A percentile compares a stretch with the other conserved stretches of the same genome.
Conservation (phyloP, 169 alveolate species). For the Plasmodium malariae region DNA sequence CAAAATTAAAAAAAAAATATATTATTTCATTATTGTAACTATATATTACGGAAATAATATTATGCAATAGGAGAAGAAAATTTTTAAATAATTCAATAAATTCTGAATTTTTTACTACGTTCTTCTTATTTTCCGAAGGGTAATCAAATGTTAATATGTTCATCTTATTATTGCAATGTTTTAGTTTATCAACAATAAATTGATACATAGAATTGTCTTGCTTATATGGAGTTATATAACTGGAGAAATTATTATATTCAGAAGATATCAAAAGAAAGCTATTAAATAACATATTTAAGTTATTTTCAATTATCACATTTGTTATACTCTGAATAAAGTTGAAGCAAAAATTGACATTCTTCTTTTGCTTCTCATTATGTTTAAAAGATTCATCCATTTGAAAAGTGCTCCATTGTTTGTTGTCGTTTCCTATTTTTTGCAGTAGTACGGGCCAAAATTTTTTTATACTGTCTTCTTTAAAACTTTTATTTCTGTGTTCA, state of each 20-base stretch:
- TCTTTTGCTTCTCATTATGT: not conserved
- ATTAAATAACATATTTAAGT: slow-evolving; percentile 40
- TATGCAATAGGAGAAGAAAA: slow-evolving; percentile 52
- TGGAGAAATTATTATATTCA: slow-evolving; percentile 35
- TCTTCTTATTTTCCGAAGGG: not conserved
- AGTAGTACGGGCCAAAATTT: not conserved
- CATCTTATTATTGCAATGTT: slow-evolving; percentile 25
- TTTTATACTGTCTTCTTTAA: not conserved
- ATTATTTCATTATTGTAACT: slow-evolving; percentile 56
- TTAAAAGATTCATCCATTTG: not conserved
- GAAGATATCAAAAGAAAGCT: slow-evolving; percentile 33
- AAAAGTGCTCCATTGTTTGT: not conserved
- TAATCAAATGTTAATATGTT: slow-evolving; percentile 19
- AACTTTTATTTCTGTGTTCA: not conserved
- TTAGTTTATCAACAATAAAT: slow-evolving; percentile 41
- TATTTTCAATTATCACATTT: slow-evolving; percentile 39
- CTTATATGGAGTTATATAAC: slow-evolving; percentile 6
- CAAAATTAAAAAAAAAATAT: slow-evolving; percentile 54
- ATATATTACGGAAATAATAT: slow-evolving; percentile 59
- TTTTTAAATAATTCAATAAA: slow-evolving; percentile 46
- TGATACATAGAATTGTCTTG: slow-evolving; percentile 37
- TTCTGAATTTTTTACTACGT: not conserved
- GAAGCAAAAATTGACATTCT: not conserved
- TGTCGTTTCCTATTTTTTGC: not conserved
- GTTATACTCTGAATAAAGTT: slow-evolving; percentile 35